Evolutionary conservation across 768 basidiomycete genomes (phyloP), one percentile per base, ranked within the genome.

Genomic region (Kwoniella sp.): DNA sequence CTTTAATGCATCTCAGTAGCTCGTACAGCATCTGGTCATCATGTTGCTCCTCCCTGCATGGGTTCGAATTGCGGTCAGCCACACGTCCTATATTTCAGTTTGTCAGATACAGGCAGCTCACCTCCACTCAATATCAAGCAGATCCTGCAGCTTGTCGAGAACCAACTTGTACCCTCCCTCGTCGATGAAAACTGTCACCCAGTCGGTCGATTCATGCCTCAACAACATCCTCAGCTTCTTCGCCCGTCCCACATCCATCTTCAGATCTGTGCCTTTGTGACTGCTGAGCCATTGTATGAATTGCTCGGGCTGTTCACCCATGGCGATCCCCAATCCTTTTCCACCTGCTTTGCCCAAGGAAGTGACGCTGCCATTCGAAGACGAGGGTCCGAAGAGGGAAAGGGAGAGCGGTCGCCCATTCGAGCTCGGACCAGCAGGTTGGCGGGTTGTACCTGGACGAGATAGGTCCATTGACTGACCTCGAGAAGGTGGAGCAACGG

Each of bases 51-150:
- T 98, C 95, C 68, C 93, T 93, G 72, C 24, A 22, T 22, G 19
- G 12, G 24, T 30, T 63, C 24, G 21, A 54, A 33, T 3, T 19
- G 40, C 33, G 22, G 22, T 22, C 22, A 21, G 47, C 26, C 17
- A n/a, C n/a, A n/a, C n/a, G n/a, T n/a, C n/a, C n/a, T n/a, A n/a
- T n/a, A n/a, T n/a, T n/a, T n/a, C n/a, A 54, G 19, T 37, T 22
- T 3, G 37, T 54, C 0, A 57, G 19, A 30, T 22, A 13, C 58
- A 25, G 55, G 58, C 15, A 48, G 82, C 86, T 64, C 69, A 91
- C 91, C 95, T 88, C 96, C 96, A 99, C 80, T 99, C 96, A 36
- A 97, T 87, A 71, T 93, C 90, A 1, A 99, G 84, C 19, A 98
- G 84, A 80, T 99, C 94, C 63, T 92, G 90, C 24, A 98, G 81